Percentiles rank a stretch among this genome's conserved stretches.
Conservation (phyloP, 176 grass and related monocot species). For the Ensete glaucum region DNA sequence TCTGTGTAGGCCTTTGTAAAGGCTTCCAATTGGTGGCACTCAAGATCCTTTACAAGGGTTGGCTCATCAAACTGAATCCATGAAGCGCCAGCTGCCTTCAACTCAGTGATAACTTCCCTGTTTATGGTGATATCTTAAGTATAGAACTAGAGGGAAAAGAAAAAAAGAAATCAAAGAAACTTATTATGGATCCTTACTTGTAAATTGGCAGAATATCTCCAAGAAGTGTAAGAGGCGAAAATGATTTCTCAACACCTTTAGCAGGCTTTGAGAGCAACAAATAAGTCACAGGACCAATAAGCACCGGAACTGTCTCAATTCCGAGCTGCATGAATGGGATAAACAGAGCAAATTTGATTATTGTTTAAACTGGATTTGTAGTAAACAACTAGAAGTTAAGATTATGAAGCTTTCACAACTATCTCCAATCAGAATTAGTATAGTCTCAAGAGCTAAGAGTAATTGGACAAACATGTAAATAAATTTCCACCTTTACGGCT, state of each 20-base stretch:
- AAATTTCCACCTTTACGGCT: not conserved
- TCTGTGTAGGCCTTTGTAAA: slow-evolving; percentile 65
- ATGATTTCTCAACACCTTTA: slow-evolving; percentile 92
- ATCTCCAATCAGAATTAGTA: not conserved
- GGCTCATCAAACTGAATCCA: slow-evolving; percentile 99
- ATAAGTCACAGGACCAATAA: slow-evolving; percentile 89
- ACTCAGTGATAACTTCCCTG: slow-evolving; percentile 80
- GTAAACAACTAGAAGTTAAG: not conserved
- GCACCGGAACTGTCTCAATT: slow-evolving; percentile 73
- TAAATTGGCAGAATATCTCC: slow-evolving; percentile 69
- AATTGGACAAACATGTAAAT: not conserved
- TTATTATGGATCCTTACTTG: slow-evolving; percentile 47
- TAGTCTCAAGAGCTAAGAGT: not conserved
- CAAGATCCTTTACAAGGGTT: slow-evolving; percentile 79
- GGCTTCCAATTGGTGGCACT: slow-evolving; percentile 59
- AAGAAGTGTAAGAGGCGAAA: slow-evolving; percentile 79
- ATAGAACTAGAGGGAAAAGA: not conserved
- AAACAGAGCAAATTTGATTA: not conserved
- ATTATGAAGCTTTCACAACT: not conserved
- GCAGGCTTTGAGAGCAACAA: slow-evolving; percentile 87
- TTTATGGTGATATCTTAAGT: not conserved
- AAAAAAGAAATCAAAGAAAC: slow-evolving; percentile 10
- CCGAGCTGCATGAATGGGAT: slow-evolving; percentile 44
- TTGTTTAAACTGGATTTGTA: not conserved
- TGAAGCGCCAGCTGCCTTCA: slow-evolving; percentile 86